Base-by-base conservation (phyloP, 257 asterid species). In the Solanum clarkiae region DNA sequence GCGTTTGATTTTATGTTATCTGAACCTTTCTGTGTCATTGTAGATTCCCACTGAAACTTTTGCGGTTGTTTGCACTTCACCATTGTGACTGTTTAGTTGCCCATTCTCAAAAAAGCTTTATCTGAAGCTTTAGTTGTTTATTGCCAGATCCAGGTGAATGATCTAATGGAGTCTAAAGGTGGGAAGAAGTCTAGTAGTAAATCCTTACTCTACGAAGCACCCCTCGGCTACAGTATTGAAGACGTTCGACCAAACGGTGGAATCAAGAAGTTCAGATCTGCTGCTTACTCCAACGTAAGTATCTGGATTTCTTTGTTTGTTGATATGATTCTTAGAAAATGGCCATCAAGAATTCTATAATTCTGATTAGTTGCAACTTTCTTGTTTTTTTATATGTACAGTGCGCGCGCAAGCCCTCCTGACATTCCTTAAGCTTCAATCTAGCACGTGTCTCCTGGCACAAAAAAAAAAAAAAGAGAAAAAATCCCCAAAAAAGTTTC, bases 241-340 rank as follows among this genome's bases (percentile, higher is more conserved):
- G 92, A 90, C 85, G 56, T 90, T 84, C 71, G 91, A 74, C 92
- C 91, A 29, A 84, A 88, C 56, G 92, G 91, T 51, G 91, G 89
- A 83, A 87, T 90, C 88, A 84, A 90, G 91, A 90, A 88, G 80
- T 90, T 90, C 90, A 86, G 84, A 81, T 90, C 90, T 84, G 92
- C 91, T 85, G 91, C 90, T n/a, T 90, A 90, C 92, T 88, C 91
- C 83, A 88, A 90, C 86, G 92, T 90, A 51, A 80, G 87, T 66
- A 54, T 44, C 16, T 84, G 10, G 5, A 12, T 81, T 6, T 32
- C 26, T 3, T 55, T 40, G 68, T 53, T n/a, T 57, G 12, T 45
- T 32, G 15, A 20, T 32, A 47, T 32, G 60, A 56, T 24, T 84
- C 57, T 62, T 22, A 68, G 42, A 74, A 44, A n/a, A 72, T 26